Percentiles rank a stretch among this genome's conserved stretches.
These are phyloP conservation scores for Heliophila coronopifolia DNA, from an alignment of 441 rosid genomes.

Conservation along the genomic window DNA sequence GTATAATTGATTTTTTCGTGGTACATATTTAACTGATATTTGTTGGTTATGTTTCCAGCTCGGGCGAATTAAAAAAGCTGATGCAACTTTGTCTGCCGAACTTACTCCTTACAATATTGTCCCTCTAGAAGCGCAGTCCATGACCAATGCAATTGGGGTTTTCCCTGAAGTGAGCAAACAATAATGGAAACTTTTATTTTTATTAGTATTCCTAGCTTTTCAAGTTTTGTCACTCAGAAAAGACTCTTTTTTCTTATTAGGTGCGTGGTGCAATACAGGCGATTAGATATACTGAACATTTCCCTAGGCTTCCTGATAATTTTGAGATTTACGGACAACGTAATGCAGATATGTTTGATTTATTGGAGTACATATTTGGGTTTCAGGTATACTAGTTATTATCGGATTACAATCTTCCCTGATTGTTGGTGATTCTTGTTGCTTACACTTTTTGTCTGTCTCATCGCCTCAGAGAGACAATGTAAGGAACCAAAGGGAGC, in stretches of 20 bases:
- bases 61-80: constrained; percentile 60
- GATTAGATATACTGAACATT: constrained; percentile 69
- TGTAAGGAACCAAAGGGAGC: constrained; percentile 90
- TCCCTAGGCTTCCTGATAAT: constrained; percentile 73
- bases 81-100: constrained; percentile 64
- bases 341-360: constrained; percentile 88
- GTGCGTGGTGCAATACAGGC: constrained; percentile 87
- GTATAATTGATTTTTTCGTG: background rate
- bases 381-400: constrained; percentile 70
- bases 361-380: constrained; percentile 80
- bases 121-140: constrained; percentile 79
- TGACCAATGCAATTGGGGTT: constrained; percentile 79
- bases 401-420: constrained; percentile 15
- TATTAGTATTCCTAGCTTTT: background rate
- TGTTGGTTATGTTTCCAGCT: constrained; percentile 44
- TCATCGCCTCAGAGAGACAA: constrained; percentile 65
- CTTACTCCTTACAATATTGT: constrained; percentile 83
- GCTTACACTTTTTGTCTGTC: constrained; percentile 10
- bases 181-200: constrained; percentile 8
- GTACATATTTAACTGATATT: no score
- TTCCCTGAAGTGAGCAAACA: constrained; percentile 79
- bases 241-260: constrained; percentile 38
- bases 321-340: constrained; percentile 76
- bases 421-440: constrained; percentile 10
- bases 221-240: constrained; percentile 17